phyloP scores from a whole-genome alignment of 176 grass and related monocot genomes.

The Oryza meyeriana region DNA sequence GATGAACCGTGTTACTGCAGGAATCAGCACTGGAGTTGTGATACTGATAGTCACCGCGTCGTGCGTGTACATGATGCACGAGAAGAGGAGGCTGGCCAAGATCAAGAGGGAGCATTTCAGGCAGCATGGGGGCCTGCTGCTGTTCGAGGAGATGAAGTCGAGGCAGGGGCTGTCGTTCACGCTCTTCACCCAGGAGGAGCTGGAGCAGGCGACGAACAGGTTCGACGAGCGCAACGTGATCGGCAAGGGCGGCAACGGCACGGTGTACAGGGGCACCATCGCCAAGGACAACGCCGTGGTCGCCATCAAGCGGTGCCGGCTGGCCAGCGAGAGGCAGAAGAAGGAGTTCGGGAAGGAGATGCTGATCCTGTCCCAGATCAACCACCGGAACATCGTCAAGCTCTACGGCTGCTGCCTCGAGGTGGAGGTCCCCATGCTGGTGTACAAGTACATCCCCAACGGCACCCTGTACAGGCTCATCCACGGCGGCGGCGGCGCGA shows the following conservation, averaged over 20 bases:
- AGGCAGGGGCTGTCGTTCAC: conserved; percentile 58
- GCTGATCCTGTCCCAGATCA: conserved; percentile 76
- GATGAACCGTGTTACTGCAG: background rate
- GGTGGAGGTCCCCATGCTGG: conserved; percentile 66
- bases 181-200: conserved; percentile 60
- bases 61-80: conserved; percentile 32
- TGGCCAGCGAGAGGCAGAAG: conserved; percentile 58
- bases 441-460: conserved; percentile 55
- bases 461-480: conserved; percentile 46
- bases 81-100: conserved; percentile 39
- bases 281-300: conserved; percentile 34
- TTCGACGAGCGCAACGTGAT: conserved; percentile 60
- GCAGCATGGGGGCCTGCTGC: conserved; percentile 58
- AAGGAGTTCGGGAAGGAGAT: conserved; percentile 82
- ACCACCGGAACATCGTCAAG: conserved; percentile 60
- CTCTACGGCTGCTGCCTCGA: conserved; percentile 66
- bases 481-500: background rate
- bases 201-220: conserved; percentile 48
- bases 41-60: conserved; percentile 24
- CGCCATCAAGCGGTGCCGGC: conserved; percentile 52
- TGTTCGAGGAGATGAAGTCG: conserved; percentile 64
- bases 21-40: conserved; percentile 33
- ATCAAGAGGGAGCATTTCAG: conserved; percentile 54
- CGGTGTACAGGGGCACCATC: conserved; percentile 59
- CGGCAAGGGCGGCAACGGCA: conserved; percentile 69